Evolutionary conservation across 2,329 filamentous ascomycete genomes (phyloP), one percentile per base, ranked within the genome.

Genomic region (Phaeosphaeria sp.): DNA sequence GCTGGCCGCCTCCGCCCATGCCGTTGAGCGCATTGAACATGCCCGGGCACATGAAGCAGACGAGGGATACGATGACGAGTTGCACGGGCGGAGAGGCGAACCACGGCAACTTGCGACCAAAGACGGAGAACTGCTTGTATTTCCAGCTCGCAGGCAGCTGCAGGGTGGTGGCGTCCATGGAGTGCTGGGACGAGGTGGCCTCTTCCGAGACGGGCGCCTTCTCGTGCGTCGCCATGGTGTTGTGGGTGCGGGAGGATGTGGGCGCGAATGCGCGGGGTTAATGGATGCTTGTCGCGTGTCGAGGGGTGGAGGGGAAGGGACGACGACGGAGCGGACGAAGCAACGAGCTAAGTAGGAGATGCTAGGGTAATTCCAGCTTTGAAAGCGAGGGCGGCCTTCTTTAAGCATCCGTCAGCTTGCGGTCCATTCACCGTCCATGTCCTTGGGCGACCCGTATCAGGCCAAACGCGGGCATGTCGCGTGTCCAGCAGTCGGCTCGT

Each of bases 11-110:
- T 23, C 82, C 82, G 48, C 82, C 82, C 72, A 84, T 81, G 56
- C 82, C 82, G 58, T 78, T 80, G 64, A 84, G 67, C 23, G 82
- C 82, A 64, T 84, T 84, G 76, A 81, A 84, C 81, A 84, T 84
- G 70, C 81, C 82, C 46, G 82, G 82, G 63, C 82, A 84, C 70
- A 84, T 68, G 78, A 84, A 84, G 76, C 82, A 84, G 52, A 83
- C 81, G 44, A 83, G 77, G 43, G 81, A 79, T 27, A 84, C 81
- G 48, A 84, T 77, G 50, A 82, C 61, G 39, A 84, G 75, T 72
- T 84, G 82, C 13, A 77, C 68, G 22, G 79, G 75, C 21, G 82
- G 82, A 51, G 80, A 82, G 54, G 82, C 82, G 69, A 81, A 83
- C 77, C 78, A 82, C 27, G 81, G 80, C 47, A 83, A 62, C 33